A percentile compares a stretch with the other conserved stretches of the same genome.
phyloP scores from a whole-genome alignment of 805 yeast species.

The Grigorovia humatica region DNA sequence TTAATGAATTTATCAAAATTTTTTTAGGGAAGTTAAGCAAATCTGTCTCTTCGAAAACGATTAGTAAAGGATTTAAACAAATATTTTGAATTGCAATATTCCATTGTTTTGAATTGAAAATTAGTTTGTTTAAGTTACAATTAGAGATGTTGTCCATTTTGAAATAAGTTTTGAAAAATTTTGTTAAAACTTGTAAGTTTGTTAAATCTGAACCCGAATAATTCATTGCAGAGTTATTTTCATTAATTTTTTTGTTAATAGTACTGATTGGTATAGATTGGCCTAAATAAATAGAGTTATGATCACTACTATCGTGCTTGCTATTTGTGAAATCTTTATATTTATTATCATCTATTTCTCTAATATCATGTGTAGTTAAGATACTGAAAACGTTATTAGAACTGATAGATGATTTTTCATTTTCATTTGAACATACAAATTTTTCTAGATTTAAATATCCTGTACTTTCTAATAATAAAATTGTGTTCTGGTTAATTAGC shows the following conservation, averaged over 20 bases:
- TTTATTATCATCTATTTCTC: constrained; percentile 26
- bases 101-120: constrained; percentile 69
- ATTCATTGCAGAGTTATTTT: constrained; percentile 1
- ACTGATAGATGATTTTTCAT: not conserved
- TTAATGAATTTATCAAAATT: constrained; percentile 71
- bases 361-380: constrained; percentile 50
- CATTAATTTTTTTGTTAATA: not conserved
- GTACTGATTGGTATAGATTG: not conserved
- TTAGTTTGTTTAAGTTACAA: constrained; percentile 26
- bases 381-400: constrained; percentile 36
- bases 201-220: constrained; percentile 10
- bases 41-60: constrained; percentile 56
- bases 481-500: constrained; percentile 32
- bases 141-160: constrained; percentile 30
- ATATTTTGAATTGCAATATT: constrained; percentile 66
- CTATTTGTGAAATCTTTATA: constrained; percentile 19
- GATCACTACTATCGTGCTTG: constrained; percentile 20
- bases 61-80: constrained; percentile 65
- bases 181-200: constrained; percentile 10
- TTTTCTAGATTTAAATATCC: constrained; percentile 62
- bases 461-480: constrained; percentile 52
- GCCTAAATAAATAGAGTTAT: constrained; percentile 11
- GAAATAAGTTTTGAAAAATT: constrained; percentile 14
- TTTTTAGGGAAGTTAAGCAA: constrained; percentile 48
- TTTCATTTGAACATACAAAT: constrained; percentile 36